Evolutionary conservation across 2,329 filamentous ascomycete genomes (phyloP), one percentile per base, ranked within the genome.

Genomic region (Mollisiaceae sp.): DNA sequence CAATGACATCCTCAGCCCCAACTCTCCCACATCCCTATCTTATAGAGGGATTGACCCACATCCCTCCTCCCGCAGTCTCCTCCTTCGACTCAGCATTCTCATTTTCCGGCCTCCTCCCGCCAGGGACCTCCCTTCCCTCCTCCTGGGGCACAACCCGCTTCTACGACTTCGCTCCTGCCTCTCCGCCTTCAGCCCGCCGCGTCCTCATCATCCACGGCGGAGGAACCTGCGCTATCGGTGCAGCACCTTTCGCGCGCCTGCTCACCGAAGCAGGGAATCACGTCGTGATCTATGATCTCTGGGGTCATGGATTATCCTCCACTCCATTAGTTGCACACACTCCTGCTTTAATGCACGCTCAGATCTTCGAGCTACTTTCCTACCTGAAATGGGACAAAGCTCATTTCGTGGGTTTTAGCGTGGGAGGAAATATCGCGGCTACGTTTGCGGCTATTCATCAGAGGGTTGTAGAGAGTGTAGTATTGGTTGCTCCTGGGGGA

Each of bases 251-350:
- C 1, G 76, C 78, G 0, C 72, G 67, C 6, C 67, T 71, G 0
- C 74, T 86, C 0, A 74, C 76, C 1, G 80, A 78, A 55, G 78
- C 82, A 0, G 32, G 68, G 0, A 72, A 81, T 0, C 75, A 81
- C 12, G 75, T 81, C 38, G 79, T 82, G 0, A 73, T 84, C 0
- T 20, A 83, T 15, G 84, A 86, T 63, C 78, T 82, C 12, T 86
- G 82, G 82, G 84, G 84, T 36, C 84, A 86, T 59, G 83, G 83
- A 0, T 72, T 86, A n/a, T 80, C 76, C 35, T 80, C 81, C 6
- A 85, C 83, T 0, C 83, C 83, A 0, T 2, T 81, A 0, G 36
- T 71, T 0, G 70, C 83, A 0, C 82, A 85, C 60, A 75, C 75
- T 0, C 67, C 79, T 0, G 45, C 62, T 0, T 65, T 85, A 0